Evolutionary conservation across 441 rosid genomes (phyloP).

Genomic region (Erodium chrysanthum): DNA sequence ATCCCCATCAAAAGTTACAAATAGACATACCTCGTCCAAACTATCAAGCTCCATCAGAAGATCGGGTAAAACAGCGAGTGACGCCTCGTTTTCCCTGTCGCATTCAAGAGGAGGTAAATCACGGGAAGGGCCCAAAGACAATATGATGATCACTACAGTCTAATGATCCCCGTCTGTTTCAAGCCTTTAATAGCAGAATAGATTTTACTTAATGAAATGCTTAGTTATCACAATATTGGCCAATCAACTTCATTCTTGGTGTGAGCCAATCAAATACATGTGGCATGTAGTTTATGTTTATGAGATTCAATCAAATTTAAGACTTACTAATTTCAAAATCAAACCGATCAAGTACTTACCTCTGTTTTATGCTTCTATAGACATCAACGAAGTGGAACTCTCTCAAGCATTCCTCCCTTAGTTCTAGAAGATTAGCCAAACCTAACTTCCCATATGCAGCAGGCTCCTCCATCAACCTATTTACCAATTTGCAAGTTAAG

Average conservation of each 20-base stretch:
- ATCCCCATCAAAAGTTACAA: slow-evolving; percentile 5
- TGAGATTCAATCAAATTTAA: neutral
- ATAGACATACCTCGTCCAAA: slow-evolving; percentile 59
- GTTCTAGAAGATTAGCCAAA: slow-evolving; percentile 90
- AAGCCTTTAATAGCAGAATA: neutral
- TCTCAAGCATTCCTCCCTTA: slow-evolving; percentile 95
- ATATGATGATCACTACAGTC: neutral
- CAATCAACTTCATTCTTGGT: neutral
- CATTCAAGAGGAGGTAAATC: slow-evolving; percentile 10
- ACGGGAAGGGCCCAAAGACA: neutral
- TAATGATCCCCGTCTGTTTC: neutral
- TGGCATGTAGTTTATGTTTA: neutral
- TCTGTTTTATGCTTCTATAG: slow-evolving; percentile 91
- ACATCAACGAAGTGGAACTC: slow-evolving; percentile 94
- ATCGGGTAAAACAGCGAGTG: slow-evolving; percentile 93
- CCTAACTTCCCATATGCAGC: slow-evolving; percentile 97
- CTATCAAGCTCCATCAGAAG: slow-evolving; percentile 74
- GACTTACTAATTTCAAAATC: neutral
- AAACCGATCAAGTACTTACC: slow-evolving; percentile 32
- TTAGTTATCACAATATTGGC: neutral
- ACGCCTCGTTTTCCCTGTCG: slow-evolving; percentile 94
- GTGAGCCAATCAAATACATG: neutral
- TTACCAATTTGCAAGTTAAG: slow-evolving; percentile 9
- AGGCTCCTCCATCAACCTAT: slow-evolving; percentile 95
- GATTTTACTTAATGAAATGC: neutral